phyloP scores from a whole-genome alignment of 2,329 filamentous ascomycete genomes.

The Epichloe bromicola region DNA sequence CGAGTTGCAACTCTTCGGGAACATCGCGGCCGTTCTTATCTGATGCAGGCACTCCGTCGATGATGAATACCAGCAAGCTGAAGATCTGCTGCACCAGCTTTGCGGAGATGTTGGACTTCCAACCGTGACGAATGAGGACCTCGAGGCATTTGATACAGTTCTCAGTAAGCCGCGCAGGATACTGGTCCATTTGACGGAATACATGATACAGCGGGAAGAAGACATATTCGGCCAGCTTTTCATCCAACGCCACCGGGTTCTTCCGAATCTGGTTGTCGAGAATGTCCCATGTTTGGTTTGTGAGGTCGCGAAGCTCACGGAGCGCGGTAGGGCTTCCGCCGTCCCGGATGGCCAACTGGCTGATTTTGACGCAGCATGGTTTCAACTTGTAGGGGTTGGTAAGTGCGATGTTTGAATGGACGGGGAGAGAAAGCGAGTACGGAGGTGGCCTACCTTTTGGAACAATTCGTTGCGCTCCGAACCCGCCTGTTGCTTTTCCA shows the following conservation, averaged over 20 bases:
- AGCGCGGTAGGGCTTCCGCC: constrained; percentile 25
- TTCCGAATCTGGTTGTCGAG: constrained; percentile 29
- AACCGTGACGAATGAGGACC: constrained; percentile 63
- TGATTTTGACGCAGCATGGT: constrained; percentile 47
- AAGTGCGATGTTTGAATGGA: neutral
- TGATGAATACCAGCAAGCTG: constrained; percentile 69
- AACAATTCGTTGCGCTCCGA: constrained; percentile 23
- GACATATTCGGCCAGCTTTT: constrained; percentile 80
- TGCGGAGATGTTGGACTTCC: constrained; percentile 57
- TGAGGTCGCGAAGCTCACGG: constrained; percentile 32
- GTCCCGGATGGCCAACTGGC: constrained; percentile 40
- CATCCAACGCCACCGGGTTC: constrained; percentile 48
- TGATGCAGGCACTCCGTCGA: constrained; percentile 54
- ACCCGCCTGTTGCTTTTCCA: constrained; percentile 7
- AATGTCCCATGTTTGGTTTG: constrained; percentile 31
- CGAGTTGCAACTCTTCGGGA: constrained; percentile 62
- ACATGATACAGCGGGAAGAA: constrained; percentile 89
- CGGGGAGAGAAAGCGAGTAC: neutral
- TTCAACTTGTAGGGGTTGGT: constrained; percentile 37
- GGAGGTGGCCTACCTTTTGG: constrained; percentile 20
- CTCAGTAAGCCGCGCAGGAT: constrained; percentile 63
- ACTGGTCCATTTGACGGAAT: constrained; percentile 59
- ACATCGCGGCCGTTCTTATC: constrained; percentile 26
- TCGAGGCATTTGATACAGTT: constrained; percentile 62
- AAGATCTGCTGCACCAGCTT: constrained; percentile 73